These are phyloP conservation scores for Corylus avellana DNA, from an alignment of 306 rosid species.

Conservation along the genomic window DNA sequence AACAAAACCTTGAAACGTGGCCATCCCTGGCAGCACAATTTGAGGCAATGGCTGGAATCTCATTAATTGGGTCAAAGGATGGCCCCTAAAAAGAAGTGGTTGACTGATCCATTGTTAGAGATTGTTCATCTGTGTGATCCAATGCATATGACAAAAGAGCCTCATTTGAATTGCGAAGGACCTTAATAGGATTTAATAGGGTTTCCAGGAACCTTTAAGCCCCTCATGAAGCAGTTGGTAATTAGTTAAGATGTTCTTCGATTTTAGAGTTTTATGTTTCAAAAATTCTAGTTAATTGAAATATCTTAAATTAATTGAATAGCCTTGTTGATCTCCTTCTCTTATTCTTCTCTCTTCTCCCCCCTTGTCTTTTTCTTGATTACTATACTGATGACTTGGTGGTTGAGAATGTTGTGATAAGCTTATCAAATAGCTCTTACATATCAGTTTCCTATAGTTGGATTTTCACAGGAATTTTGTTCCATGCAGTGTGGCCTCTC, in stretches of 20 bases:
- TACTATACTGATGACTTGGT: constrained; percentile 9
- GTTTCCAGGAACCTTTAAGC: neutral
- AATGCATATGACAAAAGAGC: neutral
- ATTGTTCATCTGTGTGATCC: neutral
- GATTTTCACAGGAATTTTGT: constrained; percentile 14
- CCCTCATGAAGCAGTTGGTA: neutral
- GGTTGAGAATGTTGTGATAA: neutral
- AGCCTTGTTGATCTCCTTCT: neutral
- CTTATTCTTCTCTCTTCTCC: neutral
- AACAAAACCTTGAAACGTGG: neutral
- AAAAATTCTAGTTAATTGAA: neutral
- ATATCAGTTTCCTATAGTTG: neutral
- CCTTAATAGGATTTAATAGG: neutral
- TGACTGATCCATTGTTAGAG: neutral
- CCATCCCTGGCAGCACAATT: neutral
- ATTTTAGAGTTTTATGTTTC: neutral
- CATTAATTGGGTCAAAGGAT: neutral
- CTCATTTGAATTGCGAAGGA: neutral
- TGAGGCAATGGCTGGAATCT: neutral
- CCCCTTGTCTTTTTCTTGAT: neutral
- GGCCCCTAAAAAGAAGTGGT: neutral
- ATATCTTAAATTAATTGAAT: neutral
- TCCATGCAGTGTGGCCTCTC: constrained; percentile 64
- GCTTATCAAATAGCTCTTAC: neutral
- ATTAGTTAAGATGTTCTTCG: neutral